A percentile compares a stretch with the other conserved stretches of the same genome.
These are phyloP conservation scores for Nyssa sinensis DNA, from an alignment of 148 eudicot species.

Conservation along the genomic window DNA sequence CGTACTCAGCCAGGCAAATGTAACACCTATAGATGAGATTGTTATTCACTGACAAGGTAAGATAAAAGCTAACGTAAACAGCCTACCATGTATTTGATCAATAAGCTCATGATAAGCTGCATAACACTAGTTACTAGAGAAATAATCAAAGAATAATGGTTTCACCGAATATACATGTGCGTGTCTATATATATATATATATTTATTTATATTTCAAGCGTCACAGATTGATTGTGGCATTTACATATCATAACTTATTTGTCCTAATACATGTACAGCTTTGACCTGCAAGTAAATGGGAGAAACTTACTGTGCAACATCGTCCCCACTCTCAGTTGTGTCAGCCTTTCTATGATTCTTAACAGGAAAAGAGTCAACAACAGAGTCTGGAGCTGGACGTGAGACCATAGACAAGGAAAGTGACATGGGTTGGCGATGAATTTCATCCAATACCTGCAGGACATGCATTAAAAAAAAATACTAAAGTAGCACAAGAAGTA, in stretches of 20 bases:
- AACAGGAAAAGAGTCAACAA: slow-evolving; percentile 72
- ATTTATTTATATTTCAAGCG: not conserved
- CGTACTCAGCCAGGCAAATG: slow-evolving; percentile 77
- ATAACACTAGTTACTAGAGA: no score
- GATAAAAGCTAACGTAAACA: not conserved
- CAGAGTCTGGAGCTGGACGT: slow-evolving; percentile 71
- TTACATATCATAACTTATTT: not conserved
- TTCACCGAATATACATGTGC: no score
- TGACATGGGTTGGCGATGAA: slow-evolving; percentile 73
- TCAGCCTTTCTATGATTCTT: slow-evolving; percentile 42
- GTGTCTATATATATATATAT: no score
- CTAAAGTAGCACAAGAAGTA: not conserved
- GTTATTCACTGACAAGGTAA: no score
- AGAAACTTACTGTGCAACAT: slow-evolving; percentile 60
- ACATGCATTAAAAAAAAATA: not conserved
- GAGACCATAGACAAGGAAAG: slow-evolving; percentile 66
- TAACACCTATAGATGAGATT: slow-evolving; percentile 49
- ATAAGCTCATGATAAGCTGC: not conserved
- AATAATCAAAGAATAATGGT: no score
- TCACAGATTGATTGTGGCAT: not conserved
- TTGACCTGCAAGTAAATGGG: not conserved
- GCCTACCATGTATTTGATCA: not conserved
- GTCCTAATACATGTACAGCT: not conserved
- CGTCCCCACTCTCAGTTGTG: slow-evolving; percentile 41
- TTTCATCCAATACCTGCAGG: slow-evolving; percentile 76